Percentiles rank a stretch among this genome's conserved stretches.
Conservation (phyloP, 257 asterid genomes). For the Oldenlandia corymbosa region DNA sequence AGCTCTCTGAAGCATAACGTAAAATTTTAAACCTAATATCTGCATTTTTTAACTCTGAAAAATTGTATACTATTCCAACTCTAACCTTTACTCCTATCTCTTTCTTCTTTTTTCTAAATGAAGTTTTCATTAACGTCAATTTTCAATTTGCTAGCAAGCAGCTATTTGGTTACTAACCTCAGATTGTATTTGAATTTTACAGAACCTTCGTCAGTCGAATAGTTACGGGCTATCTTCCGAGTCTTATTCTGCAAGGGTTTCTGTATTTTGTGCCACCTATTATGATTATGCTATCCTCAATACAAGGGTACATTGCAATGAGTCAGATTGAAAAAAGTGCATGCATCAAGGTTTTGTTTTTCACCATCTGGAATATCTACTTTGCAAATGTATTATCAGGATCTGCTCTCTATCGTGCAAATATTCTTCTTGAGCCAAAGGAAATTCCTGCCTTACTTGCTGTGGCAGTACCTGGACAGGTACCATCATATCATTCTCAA, state of each 20-base stretch:
- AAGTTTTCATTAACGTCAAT: not conserved
- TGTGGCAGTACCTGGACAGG: constrained; percentile 97
- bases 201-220: constrained; percentile 70
- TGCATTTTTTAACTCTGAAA: too few relatives aligned
- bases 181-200: constrained; percentile 26
- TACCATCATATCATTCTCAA: constrained; percentile 20
- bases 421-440: constrained; percentile 74
- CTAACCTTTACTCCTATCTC: too few relatives aligned
- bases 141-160: not conserved
- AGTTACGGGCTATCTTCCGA: constrained; percentile 94
- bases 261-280: constrained; percentile 63
- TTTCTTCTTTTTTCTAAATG: not conserved
- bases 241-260: constrained; percentile 77
- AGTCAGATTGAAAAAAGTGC: constrained; percentile 93
- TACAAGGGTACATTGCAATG: constrained; percentile 84
- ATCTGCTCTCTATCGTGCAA: constrained; percentile 60
- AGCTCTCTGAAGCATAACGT: not conserved
- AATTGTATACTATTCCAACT: too few relatives aligned
- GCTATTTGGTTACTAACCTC: constrained; percentile 9
- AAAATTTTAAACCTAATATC: constrained; percentile 1
- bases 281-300: constrained; percentile 75
- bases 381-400: constrained; percentile 92
- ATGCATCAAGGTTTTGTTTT: constrained; percentile 75
- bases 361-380: constrained; percentile 88
- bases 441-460: constrained; percentile 70